These are phyloP conservation scores for Septoria petroselini DNA, from an alignment of 2,329 filamentous ascomycete species.

Conservation along the genomic window DNA sequence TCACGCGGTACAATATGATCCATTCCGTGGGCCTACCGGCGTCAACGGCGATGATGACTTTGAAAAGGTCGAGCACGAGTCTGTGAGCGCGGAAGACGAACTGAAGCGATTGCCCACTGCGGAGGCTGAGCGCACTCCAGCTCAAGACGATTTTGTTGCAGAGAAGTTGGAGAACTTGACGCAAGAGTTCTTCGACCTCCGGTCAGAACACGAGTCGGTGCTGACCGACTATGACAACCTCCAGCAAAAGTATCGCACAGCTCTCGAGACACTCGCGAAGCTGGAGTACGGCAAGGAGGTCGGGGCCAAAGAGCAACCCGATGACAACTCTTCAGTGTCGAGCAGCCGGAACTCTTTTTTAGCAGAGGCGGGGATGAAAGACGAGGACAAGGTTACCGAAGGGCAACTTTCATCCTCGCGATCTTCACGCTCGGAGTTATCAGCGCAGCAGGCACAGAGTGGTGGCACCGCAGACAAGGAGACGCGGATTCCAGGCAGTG, in stretches of 20 bases:
- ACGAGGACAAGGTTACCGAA: conserved; percentile 59
- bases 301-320: conserved; percentile 52
- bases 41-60: conserved; percentile 20
- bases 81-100: conserved; percentile 12
- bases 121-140: conserved; percentile 61
- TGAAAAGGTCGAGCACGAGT: conserved; percentile 22
- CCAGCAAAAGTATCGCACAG: conserved; percentile 85
- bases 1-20: conserved; percentile 28
- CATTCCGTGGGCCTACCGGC: conserved; percentile 24
- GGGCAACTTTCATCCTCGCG: conserved; percentile 73
- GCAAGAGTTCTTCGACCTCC: conserved; percentile 85
- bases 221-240: conserved; percentile 74
- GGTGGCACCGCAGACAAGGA: conserved; percentile 39
- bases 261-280: conserved; percentile 74
- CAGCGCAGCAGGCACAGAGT: conserved; percentile 73
- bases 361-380: conserved; percentile 69
- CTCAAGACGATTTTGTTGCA: conserved; percentile 79
- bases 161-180: conserved; percentile 91
- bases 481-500: conserved; percentile 16
- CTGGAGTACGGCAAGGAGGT: conserved; percentile 63
- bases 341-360: conserved; percentile 76
- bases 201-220: conserved; percentile 83
- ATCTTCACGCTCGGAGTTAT: conserved; percentile 91
- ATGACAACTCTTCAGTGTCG: conserved; percentile 54
- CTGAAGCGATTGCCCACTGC: conserved; percentile 19